phyloP scores from a whole-genome alignment of 441 rosid genomes.

The Pelargonium citronellum region DNA sequence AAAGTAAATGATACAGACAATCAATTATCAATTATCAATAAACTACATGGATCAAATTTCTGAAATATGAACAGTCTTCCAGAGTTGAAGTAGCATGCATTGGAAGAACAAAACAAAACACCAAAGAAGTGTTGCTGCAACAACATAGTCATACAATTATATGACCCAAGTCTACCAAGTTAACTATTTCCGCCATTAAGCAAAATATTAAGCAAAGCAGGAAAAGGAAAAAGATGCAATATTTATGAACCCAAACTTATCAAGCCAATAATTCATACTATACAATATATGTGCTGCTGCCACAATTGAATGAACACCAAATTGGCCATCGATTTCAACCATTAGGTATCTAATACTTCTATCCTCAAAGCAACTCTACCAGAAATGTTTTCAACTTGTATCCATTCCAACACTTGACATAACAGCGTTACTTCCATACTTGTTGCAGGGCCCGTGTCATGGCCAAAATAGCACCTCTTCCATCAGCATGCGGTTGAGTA shows the following conservation, averaged over 20 bases:
- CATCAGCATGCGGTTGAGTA: slow-evolving; percentile 85
- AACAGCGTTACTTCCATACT: slow-evolving; percentile 32
- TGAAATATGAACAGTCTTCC: neutral
- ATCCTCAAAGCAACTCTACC: neutral
- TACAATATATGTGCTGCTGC: neutral
- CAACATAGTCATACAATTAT: neutral
- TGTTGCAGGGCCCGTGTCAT: slow-evolving; percentile 74
- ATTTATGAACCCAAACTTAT: neutral
- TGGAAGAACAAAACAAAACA: neutral
- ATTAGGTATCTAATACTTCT: slow-evolving; percentile 1
- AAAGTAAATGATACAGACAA: neutral
- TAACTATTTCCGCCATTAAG: no score
- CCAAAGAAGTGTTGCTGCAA: neutral
- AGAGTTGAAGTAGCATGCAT: neutral
- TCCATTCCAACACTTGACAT: neutral
- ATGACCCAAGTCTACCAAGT: neutral
- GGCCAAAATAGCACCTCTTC: slow-evolving; percentile 88
- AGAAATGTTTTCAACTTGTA: neutral
- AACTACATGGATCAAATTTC: neutral
- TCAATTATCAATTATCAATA: neutral
- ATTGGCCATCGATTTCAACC: slow-evolving; percentile 8
- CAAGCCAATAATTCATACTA: neutral
- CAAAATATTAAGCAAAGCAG: neutral
- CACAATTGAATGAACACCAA: neutral
- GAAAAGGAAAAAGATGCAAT: neutral